These are phyloP conservation scores for Geosmithia flava DNA, from an alignment of 2,329 filamentous ascomycete species.

Conservation along the genomic window DNA sequence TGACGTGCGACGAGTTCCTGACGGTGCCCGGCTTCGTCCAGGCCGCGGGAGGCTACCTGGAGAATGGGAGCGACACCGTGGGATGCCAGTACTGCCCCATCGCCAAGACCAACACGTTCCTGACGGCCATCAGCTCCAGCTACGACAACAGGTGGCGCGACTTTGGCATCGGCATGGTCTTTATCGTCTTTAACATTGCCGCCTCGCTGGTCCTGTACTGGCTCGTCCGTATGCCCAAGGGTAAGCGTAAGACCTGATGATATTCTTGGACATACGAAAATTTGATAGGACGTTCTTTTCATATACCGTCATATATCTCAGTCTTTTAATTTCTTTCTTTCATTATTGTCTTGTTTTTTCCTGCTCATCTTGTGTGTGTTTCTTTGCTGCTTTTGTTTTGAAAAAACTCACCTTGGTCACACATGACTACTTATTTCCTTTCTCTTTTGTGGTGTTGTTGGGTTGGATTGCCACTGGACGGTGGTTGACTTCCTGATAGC, in stretches of 20 bases:
- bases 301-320: no score
- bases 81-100: slow-evolving; percentile 34
- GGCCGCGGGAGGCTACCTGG: slow-evolving; percentile 31
- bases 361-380: no score
- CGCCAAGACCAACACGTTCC: slow-evolving; percentile 24
- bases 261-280: no score
- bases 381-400: no score
- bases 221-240: slow-evolving; percentile 27
- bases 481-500: no score
- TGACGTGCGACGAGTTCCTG: slow-evolving; percentile 46
- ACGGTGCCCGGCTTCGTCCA: slow-evolving; percentile 22
- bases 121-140: slow-evolving; percentile 25
- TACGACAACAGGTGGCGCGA: slow-evolving; percentile 45
- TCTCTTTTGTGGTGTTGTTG: no score
- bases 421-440: no score
- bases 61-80: slow-evolving; percentile 37
- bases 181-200: slow-evolving; percentile 37
- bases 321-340: no score
- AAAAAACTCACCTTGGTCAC: no score
- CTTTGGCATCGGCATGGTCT: slow-evolving; percentile 42
- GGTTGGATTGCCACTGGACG: no score
- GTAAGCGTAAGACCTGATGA: slow-evolving; percentile 1
- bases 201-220: slow-evolving; percentile 39
- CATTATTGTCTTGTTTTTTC: no score
- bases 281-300: no score